A percentile compares a stretch with the other conserved stretches of the same genome.
Conservation (phyloP, 257 asterid genomes). For the Ajuga chamaepitys region DNA sequence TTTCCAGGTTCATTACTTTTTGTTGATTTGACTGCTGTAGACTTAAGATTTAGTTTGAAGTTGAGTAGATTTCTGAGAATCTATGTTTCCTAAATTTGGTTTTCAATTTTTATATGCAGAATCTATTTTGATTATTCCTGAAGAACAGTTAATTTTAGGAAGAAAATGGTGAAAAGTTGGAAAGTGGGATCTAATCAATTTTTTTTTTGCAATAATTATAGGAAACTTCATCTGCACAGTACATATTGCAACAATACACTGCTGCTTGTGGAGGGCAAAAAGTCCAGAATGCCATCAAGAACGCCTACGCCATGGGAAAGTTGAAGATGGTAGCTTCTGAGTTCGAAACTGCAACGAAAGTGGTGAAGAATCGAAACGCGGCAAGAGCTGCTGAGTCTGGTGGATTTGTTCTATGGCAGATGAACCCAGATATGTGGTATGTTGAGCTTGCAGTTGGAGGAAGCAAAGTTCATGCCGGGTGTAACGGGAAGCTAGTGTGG, state of each 20-base stretch:
- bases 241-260: slow-evolving; percentile 77
- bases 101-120: too few species aligned
- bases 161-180: too few species aligned
- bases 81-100: not conserved
- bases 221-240: slow-evolving; percentile 93
- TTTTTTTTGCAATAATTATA: slow-evolving; percentile 21
- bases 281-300: slow-evolving; percentile 56
- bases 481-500: slow-evolving; percentile 95
- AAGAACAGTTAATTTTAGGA: too few species aligned
- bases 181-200: not conserved
- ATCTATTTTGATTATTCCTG: too few species aligned
- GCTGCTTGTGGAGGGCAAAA: slow-evolving; percentile 91
- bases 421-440: slow-evolving; percentile 91
- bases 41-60: slow-evolving; percentile 2
- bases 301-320: slow-evolving; percentile 89
- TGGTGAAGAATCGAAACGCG: slow-evolving; percentile 67
- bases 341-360: slow-evolving; percentile 79
- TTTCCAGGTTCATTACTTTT: not conserved
- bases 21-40: slow-evolving; percentile 6
- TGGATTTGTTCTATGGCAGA: slow-evolving; percentile 90
- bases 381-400: slow-evolving; percentile 79
- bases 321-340: slow-evolving; percentile 84
- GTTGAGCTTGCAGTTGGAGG: slow-evolving; percentile 94
- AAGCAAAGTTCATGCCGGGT: slow-evolving; percentile 92
- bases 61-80: slow-evolving; percentile 3